Evolutionary conservation across 2,329 filamentous ascomycete species (phyloP).

Genomic region (Ramularia endophylla): DNA sequence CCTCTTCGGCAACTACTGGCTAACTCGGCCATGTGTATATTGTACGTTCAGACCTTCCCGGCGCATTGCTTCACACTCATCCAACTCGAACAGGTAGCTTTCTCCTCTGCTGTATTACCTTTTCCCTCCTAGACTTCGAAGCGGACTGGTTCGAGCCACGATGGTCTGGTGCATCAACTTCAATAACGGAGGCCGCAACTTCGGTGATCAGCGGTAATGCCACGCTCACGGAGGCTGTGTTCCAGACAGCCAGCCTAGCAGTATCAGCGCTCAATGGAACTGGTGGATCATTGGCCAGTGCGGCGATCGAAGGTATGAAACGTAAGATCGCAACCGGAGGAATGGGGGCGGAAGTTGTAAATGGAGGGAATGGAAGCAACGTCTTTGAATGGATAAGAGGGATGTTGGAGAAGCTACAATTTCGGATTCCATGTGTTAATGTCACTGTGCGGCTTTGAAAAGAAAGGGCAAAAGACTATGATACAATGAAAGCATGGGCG

Average conservation of each 20-base stretch:
- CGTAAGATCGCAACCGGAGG: constrained; percentile 35
- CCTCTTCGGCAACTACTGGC: constrained; percentile 85
- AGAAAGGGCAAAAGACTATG: neutral
- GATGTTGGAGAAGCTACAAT: constrained; percentile 74
- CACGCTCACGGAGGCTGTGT: constrained; percentile 44
- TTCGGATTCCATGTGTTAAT: constrained; percentile 87
- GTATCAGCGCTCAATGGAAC: constrained; percentile 60
- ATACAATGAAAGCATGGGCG: constrained; percentile 5
- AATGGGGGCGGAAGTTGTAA: constrained; percentile 38
- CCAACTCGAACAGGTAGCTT: constrained; percentile 72
- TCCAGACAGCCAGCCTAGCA: constrained; percentile 57
- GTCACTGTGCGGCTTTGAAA: constrained; percentile 57
- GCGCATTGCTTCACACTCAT: constrained; percentile 85
- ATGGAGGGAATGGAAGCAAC: constrained; percentile 53
- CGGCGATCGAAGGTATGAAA: constrained; percentile 57
- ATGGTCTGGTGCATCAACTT: constrained; percentile 22
- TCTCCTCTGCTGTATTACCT: constrained; percentile 88
- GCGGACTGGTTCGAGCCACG: constrained; percentile 93
- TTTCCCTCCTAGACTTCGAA: constrained; percentile 89
- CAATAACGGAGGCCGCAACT: constrained; percentile 32
- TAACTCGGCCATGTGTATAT: constrained; percentile 95
- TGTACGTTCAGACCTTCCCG: constrained; percentile 51
- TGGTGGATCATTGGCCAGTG: constrained; percentile 58
- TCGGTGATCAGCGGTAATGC: constrained; percentile 26
- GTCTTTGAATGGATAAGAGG: constrained; percentile 83